A percentile compares a stretch with the other conserved stretches of the same genome.
These are phyloP conservation scores for Dryas integrifolia DNA, from an alignment of 331 rosid species.

Conservation along the genomic window DNA sequence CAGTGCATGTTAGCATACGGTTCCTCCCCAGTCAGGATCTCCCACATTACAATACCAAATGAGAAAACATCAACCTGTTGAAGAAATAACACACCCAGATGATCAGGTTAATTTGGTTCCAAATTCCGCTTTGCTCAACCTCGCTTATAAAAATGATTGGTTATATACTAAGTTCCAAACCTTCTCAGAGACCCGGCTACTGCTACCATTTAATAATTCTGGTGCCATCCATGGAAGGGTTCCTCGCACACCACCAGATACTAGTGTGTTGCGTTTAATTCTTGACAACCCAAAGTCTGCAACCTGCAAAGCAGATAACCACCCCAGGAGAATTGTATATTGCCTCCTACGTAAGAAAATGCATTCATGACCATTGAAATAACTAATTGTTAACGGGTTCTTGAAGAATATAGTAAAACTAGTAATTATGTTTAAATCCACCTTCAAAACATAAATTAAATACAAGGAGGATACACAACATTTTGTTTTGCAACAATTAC, in stretches of 20 bases:
- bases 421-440: neutral
- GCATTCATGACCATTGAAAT: conserved; percentile 5
- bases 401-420: conserved; percentile 3
- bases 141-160: neutral
- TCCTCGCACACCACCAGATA: conserved; percentile 96
- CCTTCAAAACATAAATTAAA: neutral
- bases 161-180: conserved; percentile 36
- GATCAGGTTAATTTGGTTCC: conserved; percentile 12
- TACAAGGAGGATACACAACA: neutral
- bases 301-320: conserved; percentile 52
- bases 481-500: conserved; percentile 39
- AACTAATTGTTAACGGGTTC: conserved; percentile 3
- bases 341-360: conserved; percentile 11
- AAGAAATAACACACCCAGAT: conserved; percentile 16
- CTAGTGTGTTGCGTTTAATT: conserved; percentile 83
- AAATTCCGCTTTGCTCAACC: neutral
- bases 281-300: conserved; percentile 91
- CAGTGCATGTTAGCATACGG: conserved; percentile 95
- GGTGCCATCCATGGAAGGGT: conserved; percentile 99
- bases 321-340: neutral
- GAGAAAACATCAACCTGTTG: conserved; percentile 86
- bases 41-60: conserved; percentile 93
- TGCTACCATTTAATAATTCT: conserved; percentile 76
- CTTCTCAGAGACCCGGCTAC: conserved; percentile 86
- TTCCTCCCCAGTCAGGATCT: conserved; percentile 90